Percentiles rank a stretch among this genome's conserved stretches.
phyloP scores from a whole-genome alignment of 2,329 filamentous ascomycete species.

The Fusarium drepaniforme region DNA sequence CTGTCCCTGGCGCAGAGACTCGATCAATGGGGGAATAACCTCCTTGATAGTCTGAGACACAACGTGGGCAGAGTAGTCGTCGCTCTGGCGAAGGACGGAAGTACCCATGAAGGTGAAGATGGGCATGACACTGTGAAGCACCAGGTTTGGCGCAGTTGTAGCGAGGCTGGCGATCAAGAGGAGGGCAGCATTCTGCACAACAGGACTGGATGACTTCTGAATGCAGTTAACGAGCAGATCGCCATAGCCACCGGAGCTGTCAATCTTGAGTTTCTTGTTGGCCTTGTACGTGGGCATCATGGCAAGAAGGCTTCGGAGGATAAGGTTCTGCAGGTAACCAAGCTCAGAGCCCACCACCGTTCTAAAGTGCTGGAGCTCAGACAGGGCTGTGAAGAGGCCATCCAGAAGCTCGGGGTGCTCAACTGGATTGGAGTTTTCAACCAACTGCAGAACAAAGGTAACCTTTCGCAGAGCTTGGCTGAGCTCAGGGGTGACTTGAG shows the following conservation, averaged over 20 bases:
- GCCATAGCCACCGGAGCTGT: slow-evolving; percentile 83
- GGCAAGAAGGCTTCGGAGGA: slow-evolving; percentile 83
- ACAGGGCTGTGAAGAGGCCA: slow-evolving; percentile 85
- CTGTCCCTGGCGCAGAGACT: slow-evolving; percentile 84
- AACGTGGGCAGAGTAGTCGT: slow-evolving; percentile 97
- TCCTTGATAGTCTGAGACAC: slow-evolving; percentile 95
- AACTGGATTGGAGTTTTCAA: slow-evolving; percentile 83
- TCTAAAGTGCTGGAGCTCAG: slow-evolving; percentile 87
- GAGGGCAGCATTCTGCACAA: slow-evolving; percentile 92
- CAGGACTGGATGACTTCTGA: slow-evolving; percentile 89
- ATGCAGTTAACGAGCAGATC: slow-evolving; percentile 96
- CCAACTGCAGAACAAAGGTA: slow-evolving; percentile 88
- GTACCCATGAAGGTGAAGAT: slow-evolving; percentile 99
- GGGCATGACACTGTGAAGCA: slow-evolving; percentile 98
- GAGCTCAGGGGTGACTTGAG: slow-evolving; percentile 74
- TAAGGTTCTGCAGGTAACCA: slow-evolving; percentile 88
- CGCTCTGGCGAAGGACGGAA: slow-evolving; percentile 90
- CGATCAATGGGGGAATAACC: slow-evolving; percentile 91
- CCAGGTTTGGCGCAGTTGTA: slow-evolving; percentile 87
- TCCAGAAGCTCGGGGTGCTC: slow-evolving; percentile 82
- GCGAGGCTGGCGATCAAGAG: slow-evolving; percentile 90
- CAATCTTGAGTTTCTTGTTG: slow-evolving; percentile 73
- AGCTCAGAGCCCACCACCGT: slow-evolving; percentile 86
- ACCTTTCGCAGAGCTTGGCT: slow-evolving; percentile 78
- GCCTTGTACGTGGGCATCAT: slow-evolving; percentile 84